Evolutionary conservation across 176 grass and related monocot species (phyloP), one percentile per base, ranked within the genome.

Genomic region (Eragrostis curvula): DNA sequence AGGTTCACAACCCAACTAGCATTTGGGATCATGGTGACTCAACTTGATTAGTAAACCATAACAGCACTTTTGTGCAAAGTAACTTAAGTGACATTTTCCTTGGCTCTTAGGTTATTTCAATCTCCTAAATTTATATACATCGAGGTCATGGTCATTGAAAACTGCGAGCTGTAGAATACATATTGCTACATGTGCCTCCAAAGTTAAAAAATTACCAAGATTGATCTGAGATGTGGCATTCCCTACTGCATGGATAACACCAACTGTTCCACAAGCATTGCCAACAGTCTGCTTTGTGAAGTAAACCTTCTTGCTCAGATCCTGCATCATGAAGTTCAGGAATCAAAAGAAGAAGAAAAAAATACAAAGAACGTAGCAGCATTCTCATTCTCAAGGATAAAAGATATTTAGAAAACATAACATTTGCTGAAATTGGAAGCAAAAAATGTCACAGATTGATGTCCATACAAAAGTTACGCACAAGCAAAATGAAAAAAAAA

Each of bases 221-320:
- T 91, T 99, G 79, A 96, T 95, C 66, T 93, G 77, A 36, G 96
- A 99, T 62, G 80, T 80, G 23, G 91, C 86, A 87, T 99, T 99
- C 24, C 96, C 93, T 75, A 96, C 62, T 68, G 96, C 93, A 93
- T 99, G 96, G 88, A 99, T 92, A 74, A 99, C 80, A 55, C 96
- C 96, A 83, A 99, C 77, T 52, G 96, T 99, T 81, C 96, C 96
- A 90, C 96, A 99, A 87, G 96, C 96, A 73, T 99, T 99, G 24
- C 90, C 93, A 83, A 99, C 91, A 63, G 96, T 99, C 88, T 99
- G 96, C 62, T 99, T 99, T 32, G 92, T 84, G 27, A 96, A 99
- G 82, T 96, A 99, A 59, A 99, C 93, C 58, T 88, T 93, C 68
- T 90, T 83, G 87, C 57, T 96, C 80, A 25, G 66, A 62, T 89